Percentiles rank a stretch among this genome's conserved stretches.
Conservation (phyloP, 1,284 basidiomycete species). For the Cryptococcus deneoformans region DNA sequence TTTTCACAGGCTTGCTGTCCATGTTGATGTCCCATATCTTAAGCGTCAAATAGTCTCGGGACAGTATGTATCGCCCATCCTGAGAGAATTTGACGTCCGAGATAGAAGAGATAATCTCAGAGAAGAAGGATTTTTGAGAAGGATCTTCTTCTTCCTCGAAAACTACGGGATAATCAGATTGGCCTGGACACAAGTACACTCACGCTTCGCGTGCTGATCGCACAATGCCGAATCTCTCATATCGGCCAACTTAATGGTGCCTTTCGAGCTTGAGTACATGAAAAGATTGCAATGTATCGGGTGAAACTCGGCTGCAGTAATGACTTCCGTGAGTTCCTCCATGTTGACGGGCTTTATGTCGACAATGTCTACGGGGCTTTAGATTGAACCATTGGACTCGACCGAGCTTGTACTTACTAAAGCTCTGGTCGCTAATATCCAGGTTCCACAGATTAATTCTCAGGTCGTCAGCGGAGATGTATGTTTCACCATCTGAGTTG, state of each 20-base stretch:
- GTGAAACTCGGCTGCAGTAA: slow-evolving; percentile 99
- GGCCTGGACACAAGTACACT: slow-evolving; percentile 41
- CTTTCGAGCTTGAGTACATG: slow-evolving; percentile 99
- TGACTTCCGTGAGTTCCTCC: slow-evolving; percentile 99
- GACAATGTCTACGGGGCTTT: slow-evolving; percentile 78
- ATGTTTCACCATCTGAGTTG: slow-evolving; percentile 99
- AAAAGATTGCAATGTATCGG: slow-evolving; percentile 97
- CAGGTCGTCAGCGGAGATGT: slow-evolving; percentile 97
- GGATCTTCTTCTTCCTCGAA: slow-evolving; percentile 99
- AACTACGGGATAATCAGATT: slow-evolving; percentile 54
- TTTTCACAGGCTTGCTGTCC: slow-evolving; percentile 95
- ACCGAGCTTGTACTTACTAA: slow-evolving; percentile 65
- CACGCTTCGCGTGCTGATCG: slow-evolving; percentile 94
- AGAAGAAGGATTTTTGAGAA: slow-evolving; percentile 97
- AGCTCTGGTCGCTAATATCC: slow-evolving; percentile 97
- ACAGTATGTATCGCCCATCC: slow-evolving; percentile 95
- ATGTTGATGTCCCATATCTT: slow-evolving; percentile 99
- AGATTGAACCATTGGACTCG: background rate
- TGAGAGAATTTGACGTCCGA: slow-evolving; percentile 99
- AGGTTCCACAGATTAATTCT: slow-evolving; percentile 98
- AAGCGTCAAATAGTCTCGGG: slow-evolving; percentile 94
- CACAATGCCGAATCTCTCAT: slow-evolving; percentile 99
- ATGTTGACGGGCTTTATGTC: slow-evolving; percentile 99
- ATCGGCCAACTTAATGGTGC: slow-evolving; percentile 98
- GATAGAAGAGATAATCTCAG: slow-evolving; percentile 99